A percentile compares a stretch with the other conserved stretches of the same genome.
Evolutionary conservation across 2,329 filamentous ascomycete species (phyloP).

Genomic region (Calycina herbarum): DNA sequence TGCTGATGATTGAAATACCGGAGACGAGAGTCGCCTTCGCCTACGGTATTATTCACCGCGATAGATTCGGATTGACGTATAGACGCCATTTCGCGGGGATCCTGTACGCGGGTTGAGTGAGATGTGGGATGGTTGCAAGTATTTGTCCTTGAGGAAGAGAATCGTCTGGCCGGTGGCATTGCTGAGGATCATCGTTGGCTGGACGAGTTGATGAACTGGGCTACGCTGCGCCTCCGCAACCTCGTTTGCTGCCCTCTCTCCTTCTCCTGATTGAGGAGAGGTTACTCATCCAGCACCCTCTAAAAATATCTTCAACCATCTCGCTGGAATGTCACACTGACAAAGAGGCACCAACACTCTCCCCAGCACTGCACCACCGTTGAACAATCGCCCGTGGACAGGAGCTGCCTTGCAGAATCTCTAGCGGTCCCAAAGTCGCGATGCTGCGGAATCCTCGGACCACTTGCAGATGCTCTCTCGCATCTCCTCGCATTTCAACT

Average conservation of each 20-base stretch:
- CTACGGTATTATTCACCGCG: not conserved
- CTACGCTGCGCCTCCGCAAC: slow-evolving; percentile 2
- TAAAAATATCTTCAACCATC: slow-evolving; percentile 3
- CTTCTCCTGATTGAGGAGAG: not conserved
- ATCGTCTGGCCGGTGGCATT: not conserved
- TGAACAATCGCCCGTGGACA: not conserved
- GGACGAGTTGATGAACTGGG: not conserved
- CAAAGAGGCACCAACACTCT: not conserved
- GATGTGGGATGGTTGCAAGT: not conserved
- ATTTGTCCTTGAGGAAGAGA: not conserved
- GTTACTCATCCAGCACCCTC: not conserved
- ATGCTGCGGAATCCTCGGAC: not conserved
- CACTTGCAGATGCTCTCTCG: not conserved
- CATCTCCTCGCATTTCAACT: too few relatives aligned
- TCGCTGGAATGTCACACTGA: not conserved
- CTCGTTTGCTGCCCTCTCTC: not conserved
- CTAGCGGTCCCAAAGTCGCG: not conserved
- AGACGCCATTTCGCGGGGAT: slow-evolving; percentile 2
- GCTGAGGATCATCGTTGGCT: not conserved
- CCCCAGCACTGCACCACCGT: not conserved
- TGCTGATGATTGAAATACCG: not conserved
- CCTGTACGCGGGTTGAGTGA: not conserved
- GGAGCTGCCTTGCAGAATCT: not conserved
- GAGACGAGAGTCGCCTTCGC: not conserved
- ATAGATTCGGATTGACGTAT: not conserved